These are phyloP conservation scores for Lunularia cruciata DNA, from an alignment of 225 moss, liverwort and hornwort species.

Conservation along the genomic window DNA sequence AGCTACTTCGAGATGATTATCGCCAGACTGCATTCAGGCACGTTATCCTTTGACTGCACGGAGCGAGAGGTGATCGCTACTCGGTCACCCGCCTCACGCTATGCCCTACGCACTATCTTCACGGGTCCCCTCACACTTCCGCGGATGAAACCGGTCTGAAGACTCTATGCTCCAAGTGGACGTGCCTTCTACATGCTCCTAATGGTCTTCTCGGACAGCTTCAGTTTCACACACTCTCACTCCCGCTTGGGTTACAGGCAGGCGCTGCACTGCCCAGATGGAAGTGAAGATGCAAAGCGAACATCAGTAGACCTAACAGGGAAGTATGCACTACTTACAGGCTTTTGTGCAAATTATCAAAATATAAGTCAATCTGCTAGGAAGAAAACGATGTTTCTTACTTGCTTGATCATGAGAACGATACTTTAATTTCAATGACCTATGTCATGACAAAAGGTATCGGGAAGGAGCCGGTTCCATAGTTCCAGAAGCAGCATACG, in stretches of 20 bases:
- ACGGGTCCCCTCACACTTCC: conserved; percentile 1
- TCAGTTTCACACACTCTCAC: not conserved
- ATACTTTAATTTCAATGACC: no score
- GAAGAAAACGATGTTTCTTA: no score
- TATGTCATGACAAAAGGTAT: no score
- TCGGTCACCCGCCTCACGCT: conserved; percentile 55
- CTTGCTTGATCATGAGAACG: no score
- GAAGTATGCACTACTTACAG: no score
- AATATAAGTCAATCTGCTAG: no score
- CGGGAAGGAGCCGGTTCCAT: no score
- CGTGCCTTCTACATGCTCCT: conserved; percentile 2
- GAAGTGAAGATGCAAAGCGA: no score
- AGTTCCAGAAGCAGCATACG: no score
- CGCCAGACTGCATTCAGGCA: conserved; percentile 32
- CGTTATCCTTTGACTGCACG: conserved; percentile 42
- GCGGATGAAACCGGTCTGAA: not conserved
- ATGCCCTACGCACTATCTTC: conserved; percentile 29
- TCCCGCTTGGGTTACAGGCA: conserved; percentile 9
- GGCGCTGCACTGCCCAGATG: conserved; percentile 5
- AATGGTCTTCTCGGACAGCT: not conserved
- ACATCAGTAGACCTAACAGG: no score
- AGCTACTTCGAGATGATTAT: conserved; percentile 19
- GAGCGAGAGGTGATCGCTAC: conserved; percentile 46
- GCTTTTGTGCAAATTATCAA: no score
- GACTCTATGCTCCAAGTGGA: conserved; percentile 38